These are phyloP conservation scores for Backusella macrospora DNA, from an alignment of 192 early-diverging fungal species.

Conservation along the genomic window DNA sequence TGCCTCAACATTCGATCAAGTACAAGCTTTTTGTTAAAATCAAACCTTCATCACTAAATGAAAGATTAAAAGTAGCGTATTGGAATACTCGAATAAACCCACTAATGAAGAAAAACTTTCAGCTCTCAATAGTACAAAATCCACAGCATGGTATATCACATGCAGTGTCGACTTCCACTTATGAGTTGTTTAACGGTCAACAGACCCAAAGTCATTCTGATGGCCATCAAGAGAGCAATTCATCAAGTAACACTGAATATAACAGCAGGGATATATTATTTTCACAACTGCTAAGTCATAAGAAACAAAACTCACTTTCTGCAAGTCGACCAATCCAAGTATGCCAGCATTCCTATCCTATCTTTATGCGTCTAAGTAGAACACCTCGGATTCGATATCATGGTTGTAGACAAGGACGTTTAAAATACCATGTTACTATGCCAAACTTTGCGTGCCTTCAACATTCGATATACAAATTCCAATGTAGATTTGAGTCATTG, in stretches of 20 bases:
- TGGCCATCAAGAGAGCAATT: neutral
- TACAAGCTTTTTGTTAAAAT: slow-evolving; percentile 15
- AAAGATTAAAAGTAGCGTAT: slow-evolving; percentile 6
- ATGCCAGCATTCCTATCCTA: slow-evolving; percentile 3
- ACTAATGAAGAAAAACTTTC: neutral
- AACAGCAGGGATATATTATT: neutral
- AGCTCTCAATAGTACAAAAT: neutral
- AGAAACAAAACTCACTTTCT: neutral
- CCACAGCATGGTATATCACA: neutral
- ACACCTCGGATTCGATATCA: neutral
- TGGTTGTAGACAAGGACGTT: neutral
- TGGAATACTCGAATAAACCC: neutral
- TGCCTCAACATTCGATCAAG: slow-evolving; percentile 10
- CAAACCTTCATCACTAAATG: neutral
- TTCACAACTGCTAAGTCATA: neutral
- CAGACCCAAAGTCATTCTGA: neutral
- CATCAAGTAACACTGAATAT: neutral
- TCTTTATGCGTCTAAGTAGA: neutral
- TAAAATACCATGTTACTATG: slow-evolving; percentile 3
- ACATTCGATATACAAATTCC: neutral
- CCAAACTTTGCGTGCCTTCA: slow-evolving; percentile 7
- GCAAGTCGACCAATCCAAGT: slow-evolving; percentile 1
- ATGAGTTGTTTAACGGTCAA: neutral
- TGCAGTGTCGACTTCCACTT: neutral
- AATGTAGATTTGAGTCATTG: slow-evolving; percentile 8